These are phyloP conservation scores for Solanum commersonii DNA, from an alignment of 257 asterid genomes.

Conservation along the genomic window DNA sequence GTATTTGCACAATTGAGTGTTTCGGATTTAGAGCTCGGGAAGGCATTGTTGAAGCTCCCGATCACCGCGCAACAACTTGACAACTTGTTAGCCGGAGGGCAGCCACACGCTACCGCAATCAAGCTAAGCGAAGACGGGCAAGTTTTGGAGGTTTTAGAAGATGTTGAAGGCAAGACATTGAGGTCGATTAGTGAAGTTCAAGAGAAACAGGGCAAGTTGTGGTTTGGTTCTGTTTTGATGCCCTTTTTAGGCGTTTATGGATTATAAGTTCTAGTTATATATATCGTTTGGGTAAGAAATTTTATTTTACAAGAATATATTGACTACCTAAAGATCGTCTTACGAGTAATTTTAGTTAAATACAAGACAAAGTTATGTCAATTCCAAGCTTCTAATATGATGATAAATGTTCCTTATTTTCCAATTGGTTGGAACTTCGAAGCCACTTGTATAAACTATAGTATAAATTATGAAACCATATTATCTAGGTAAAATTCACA, in stretches of 20 bases:
- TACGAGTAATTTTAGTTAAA: neutral
- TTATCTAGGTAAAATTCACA: neutral
- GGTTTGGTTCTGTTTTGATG: conserved; percentile 48
- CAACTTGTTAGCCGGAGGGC: conserved; percentile 41
- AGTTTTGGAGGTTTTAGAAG: conserved; percentile 48
- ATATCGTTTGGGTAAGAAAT: fast-evolving
- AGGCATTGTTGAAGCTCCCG: conserved; percentile 27
- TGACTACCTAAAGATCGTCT: neutral
- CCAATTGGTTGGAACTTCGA: neutral
- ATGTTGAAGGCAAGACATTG: conserved; percentile 37
- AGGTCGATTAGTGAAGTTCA: conserved; percentile 55
- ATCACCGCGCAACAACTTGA: conserved; percentile 35
- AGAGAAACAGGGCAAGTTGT: conserved; percentile 51
- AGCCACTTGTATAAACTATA: neutral
- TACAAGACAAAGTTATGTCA: neutral
- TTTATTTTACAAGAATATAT: neutral
- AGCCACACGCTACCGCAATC: conserved; percentile 50
- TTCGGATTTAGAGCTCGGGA: conserved; percentile 27
- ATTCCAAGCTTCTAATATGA: neutral
- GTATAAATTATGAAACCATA: neutral
- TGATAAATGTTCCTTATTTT: neutral
- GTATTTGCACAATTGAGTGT: conserved; percentile 13
- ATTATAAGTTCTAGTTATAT: neutral
- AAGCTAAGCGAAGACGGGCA: conserved; percentile 44
- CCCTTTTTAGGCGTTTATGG: conserved; percentile 35